Base-by-base conservation (phyloP, 768 basidiomycete genomes). In the Gloeopeniophorella convolvens region DNA sequence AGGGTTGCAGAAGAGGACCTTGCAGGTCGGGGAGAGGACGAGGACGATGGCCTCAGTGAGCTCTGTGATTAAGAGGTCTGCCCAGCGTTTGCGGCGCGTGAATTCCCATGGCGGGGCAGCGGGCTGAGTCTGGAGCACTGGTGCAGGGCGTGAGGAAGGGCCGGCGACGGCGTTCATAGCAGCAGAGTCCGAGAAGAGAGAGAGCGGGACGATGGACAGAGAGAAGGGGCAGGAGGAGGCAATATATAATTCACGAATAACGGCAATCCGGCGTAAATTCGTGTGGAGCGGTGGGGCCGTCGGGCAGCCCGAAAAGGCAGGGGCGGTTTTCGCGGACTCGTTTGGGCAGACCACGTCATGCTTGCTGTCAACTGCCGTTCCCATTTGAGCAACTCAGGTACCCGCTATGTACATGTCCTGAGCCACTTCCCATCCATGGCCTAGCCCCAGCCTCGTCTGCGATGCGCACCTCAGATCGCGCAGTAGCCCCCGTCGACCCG, bases 401-500 rank as follows among this genome's bases (percentile, higher is more conserved):
- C n/a, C n/a, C n/a, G n/a, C n/a, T n/a, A n/a, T n/a, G n/a, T n/a
- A n/a, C n/a, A n/a, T n/a, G n/a, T n/a, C n/a, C n/a, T n/a, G n/a
- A n/a, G n/a, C n/a, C n/a, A n/a, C n/a, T n/a, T n/a, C n/a, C n/a
- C n/a, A n/a, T n/a, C n/a, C n/a, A n/a, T n/a, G n/a, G n/a, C n/a
- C n/a, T n/a, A n/a, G n/a, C n/a, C n/a, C n/a, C n/a, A n/a, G n/a
- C n/a, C n/a, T n/a, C n/a, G n/a, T n/a, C n/a, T 6, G 5, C 13
- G 18, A 23, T 24, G 23, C n/a, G 16, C 18, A 6, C 34, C 41
- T 65, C 70, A 89, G 56, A 86, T 71, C 35, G 72, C 60, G 65
- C 87, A 89, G 68, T 94, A 94, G 5, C 92, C 92, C 16, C 93
- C 93, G 61, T 97, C 94, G 39, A 96, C 80, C 8, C 83, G 81